phyloP scores from a whole-genome alignment of 2,329 filamentous ascomycete species.

The Diplodia sapinea region DNA sequence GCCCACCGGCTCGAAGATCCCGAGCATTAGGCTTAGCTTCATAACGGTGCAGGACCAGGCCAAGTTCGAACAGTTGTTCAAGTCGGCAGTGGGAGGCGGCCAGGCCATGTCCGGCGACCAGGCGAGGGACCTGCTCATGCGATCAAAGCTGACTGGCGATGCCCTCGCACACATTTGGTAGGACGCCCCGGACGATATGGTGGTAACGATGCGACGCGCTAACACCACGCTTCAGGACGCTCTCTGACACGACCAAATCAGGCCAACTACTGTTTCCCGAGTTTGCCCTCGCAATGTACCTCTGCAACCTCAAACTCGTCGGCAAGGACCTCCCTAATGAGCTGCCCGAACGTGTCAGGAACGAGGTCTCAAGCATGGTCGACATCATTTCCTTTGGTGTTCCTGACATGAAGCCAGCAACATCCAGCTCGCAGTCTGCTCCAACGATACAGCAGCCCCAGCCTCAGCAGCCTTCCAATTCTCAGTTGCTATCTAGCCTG shows the following conservation, averaged over 20 bases:
- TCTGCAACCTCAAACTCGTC: slow-evolving; percentile 91
- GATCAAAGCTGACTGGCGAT: slow-evolving; percentile 86
- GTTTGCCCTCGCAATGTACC: slow-evolving; percentile 97
- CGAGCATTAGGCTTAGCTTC: slow-evolving; percentile 92
- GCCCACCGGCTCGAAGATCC: slow-evolving; percentile 75
- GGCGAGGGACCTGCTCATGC: slow-evolving; percentile 83
- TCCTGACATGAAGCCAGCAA: slow-evolving; percentile 65
- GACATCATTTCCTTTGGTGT: slow-evolving; percentile 98
- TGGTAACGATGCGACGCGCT: slow-evolving; percentile 30
- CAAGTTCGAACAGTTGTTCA: slow-evolving; percentile 98
- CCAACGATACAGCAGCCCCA: slow-evolving; percentile 59
- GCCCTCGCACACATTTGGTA: slow-evolving; percentile 93
- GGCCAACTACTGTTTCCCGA: slow-evolving; percentile 97
- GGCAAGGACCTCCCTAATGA: slow-evolving; percentile 77
- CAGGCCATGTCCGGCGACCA: slow-evolving; percentile 91
- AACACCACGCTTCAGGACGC: slow-evolving; percentile 64
- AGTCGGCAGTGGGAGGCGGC: slow-evolving; percentile 84
- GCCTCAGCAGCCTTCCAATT: slow-evolving; percentile 72
- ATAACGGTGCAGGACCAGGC: slow-evolving; percentile 93
- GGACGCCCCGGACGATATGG: slow-evolving; percentile 35
- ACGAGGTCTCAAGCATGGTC: slow-evolving; percentile 99
- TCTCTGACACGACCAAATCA: slow-evolving; percentile 94
- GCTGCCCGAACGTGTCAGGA: slow-evolving; percentile 86
- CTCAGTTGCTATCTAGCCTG: slow-evolving; percentile 63
- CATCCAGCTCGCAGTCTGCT: slow-evolving; percentile 54